Base-by-base conservation (phyloP, 1,284 basidiomycete species). In the Microbotryum intermedium region DNA sequence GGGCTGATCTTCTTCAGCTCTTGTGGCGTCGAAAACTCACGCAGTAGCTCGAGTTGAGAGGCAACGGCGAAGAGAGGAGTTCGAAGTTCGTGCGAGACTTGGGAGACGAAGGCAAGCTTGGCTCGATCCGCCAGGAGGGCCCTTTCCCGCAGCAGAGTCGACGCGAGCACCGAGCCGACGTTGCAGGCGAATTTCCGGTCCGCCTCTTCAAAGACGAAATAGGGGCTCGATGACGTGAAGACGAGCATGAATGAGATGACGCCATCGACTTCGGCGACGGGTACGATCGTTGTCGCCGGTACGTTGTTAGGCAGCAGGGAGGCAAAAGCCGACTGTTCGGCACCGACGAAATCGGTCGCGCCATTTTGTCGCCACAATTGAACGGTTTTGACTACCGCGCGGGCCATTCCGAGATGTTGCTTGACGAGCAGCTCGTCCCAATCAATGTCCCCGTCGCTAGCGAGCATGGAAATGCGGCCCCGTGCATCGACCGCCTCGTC, bases 21-120 rank as follows among this genome's bases (percentile, higher is more conserved):
- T 3, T 6, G 16, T 2, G 64, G 58, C 3, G 60, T 52, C 2
- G 58, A 54, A 28, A 65, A 65, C 58, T 65, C 64, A 25, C 64
- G 64, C 3, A 72, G 61, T 2, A 73, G 60, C 46, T 71, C 60
- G 11, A 74, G 56, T n/a, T 71, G 70, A 2, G 70, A 67, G 45
- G 66, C 53, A 25, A 72, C 56, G 5, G 69, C 69, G 56, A 72
- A 70, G 60, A 72, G 64, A 0, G 73, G 73, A 2, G 72, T 73
- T 1, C 73, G 66, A 8, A 74, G 64, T 54, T 74, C 72, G 60
- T 74, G 72, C 44, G 64, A 67, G 50, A 74, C 71, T 16, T 71
- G 72, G 1, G 70, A 71, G 7, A 74, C 64, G 57, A 74, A 74
- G 0, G 69, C 65, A 7, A 72, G 68, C 57, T 74, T 72, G 8